Base-by-base conservation (phyloP, 176 grass and related monocot genomes). In the Stipa capillata region DNA sequence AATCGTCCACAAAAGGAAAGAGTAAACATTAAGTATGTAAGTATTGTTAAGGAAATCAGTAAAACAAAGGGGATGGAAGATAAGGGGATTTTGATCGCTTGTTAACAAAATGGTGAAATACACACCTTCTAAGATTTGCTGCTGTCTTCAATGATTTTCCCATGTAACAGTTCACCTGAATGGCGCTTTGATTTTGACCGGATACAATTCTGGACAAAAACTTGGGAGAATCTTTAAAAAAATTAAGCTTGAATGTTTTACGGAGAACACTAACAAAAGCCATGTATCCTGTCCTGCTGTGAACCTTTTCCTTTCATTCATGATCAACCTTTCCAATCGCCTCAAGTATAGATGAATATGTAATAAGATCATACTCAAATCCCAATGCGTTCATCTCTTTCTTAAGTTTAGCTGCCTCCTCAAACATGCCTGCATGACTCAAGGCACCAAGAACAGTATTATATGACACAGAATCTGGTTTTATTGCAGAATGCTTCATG, bases 331-430 rank as follows among this genome's bases (percentile, higher is more conserved):
- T 90, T 86, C 95, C 92, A 82, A 98, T 98, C 5, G 95, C 87
- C 69, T 94, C 89, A 35, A 98, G 87, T 89, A 98, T 86, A 76
- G 92, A 98, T 25, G 87, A 92, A 74, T 98, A 98, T 48, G 89
- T 98, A 90, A 98, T 98, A 44, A 86, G 81, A 87, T 98, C 95
- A 71, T 92, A 98, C 32, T 87, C 79, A 58, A 98, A 91, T 39
- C 95, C 95, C 72, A 83, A 71, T 61, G 76, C 65, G 77, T 86
- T 98, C 95, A 92, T 98, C 75, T 98, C 92, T 86, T 94, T 93
- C 96, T 93, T 94, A 69, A 98, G 45, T 53, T 79, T 84, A 77
- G 81, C 83, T 43, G 87, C 88, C 77, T 94, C 92, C 80, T 94
- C 85, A 87, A 98, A 98, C 96, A 94, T 89, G 81, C 90, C 92